Evolutionary conservation across 1,284 basidiomycete genomes (phyloP).

Genomic region (Irpex rosettiformis): DNA sequence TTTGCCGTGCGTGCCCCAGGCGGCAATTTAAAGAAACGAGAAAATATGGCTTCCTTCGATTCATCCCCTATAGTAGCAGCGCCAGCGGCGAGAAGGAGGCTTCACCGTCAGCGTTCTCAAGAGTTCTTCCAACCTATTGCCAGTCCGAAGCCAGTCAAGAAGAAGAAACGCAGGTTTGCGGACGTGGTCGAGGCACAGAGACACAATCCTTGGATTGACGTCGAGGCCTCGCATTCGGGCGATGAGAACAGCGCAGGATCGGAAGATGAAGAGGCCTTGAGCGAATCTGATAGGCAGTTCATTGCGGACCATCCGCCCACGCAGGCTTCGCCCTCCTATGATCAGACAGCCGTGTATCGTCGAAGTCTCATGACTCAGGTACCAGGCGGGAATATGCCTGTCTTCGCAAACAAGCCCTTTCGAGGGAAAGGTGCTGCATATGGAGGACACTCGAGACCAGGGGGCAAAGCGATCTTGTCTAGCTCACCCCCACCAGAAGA

Average conservation of each 20-base stretch:
- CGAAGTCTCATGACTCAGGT: constrained; percentile 70
- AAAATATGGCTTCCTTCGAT: constrained; percentile 28
- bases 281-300: constrained; percentile 69
- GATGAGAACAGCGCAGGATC: constrained; percentile 69
- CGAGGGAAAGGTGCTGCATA: constrained; percentile 31
- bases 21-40: constrained; percentile 33
- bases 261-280: constrained; percentile 50
- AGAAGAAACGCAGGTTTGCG: constrained; percentile 31
- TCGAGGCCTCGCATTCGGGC: constrained; percentile 75
- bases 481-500: constrained; percentile 57
- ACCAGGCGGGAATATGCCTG: constrained; percentile 41
- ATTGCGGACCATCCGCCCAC: constrained; percentile 64
- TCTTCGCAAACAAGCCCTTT: constrained; percentile 49
- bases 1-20: constrained; percentile 51
- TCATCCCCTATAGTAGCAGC: constrained; percentile 36
- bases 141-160: constrained; percentile 28
- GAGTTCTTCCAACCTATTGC: constrained; percentile 19
- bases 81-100: constrained; percentile 42
- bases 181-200: constrained; percentile 32
- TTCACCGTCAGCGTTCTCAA: constrained; percentile 30
- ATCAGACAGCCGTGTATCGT: constrained; percentile 66
- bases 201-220: constrained; percentile 54
- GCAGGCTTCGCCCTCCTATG: constrained; percentile 72
- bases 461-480: constrained; percentile 32
- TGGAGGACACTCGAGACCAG: constrained; percentile 19